phyloP scores from a whole-genome alignment of 1,284 basidiomycete genomes.

The Wallemia ichthyophaga region DNA sequence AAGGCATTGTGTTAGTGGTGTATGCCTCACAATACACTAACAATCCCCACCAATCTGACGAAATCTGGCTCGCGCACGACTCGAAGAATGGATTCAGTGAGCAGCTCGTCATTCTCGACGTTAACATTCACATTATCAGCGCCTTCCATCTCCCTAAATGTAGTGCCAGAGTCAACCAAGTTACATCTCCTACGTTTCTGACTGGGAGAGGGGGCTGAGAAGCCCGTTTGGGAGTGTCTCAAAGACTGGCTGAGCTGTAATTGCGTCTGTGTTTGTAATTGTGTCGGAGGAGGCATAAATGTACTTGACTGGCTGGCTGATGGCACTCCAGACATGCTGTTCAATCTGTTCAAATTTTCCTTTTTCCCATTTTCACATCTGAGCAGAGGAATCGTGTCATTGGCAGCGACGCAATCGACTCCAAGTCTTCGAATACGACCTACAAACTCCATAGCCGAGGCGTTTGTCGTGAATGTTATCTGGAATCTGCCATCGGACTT shows the following conservation, averaged over 20 bases:
- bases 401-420: slow-evolving; percentile 2
- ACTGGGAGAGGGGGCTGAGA: not conserved
- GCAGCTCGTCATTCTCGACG: not conserved
- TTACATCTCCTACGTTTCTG: not conserved
- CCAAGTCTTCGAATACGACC: slow-evolving; percentile 1
- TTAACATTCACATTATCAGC: not conserved
- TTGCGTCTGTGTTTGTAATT: not conserved
- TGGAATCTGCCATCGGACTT: slow-evolving; percentile 2
- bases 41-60: not conserved
- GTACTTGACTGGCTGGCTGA: too few species aligned
- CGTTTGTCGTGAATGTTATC: slow-evolving; percentile 5
- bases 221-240: not conserved
- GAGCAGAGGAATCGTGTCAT: not conserved
- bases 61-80: not conserved
- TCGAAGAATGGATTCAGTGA: not conserved
- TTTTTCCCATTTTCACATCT: not conserved
- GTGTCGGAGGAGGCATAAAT: not conserved
- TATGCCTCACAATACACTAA: too few species aligned
- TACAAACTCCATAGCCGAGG: slow-evolving; percentile 4
- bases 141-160: not conserved
- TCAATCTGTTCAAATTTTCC: not conserved
- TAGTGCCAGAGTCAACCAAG: not conserved
- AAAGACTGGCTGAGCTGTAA: not conserved
- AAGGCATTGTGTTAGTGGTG: too few species aligned
- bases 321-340: too few species aligned